A percentile compares a stretch with the other conserved stretches of the same genome.
These are phyloP conservation scores for Cenchrus fungigraminus DNA, from an alignment of 176 grass and related monocot species.

Conservation along the genomic window DNA sequence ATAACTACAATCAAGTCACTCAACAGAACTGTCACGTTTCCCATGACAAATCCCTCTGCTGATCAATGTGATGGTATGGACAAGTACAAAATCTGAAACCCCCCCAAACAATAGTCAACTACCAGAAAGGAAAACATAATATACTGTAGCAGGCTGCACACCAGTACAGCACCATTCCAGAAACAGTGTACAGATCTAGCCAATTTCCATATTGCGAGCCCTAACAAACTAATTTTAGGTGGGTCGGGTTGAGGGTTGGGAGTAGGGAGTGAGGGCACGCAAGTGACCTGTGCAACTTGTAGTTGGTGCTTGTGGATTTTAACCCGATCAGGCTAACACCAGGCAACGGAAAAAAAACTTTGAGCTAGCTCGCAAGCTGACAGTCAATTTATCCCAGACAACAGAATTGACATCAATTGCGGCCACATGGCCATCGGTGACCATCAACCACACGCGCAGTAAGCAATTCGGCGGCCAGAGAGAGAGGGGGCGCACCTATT, in stretches of 20 bases:
- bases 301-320: conserved; percentile 24
- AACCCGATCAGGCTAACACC: neutral
- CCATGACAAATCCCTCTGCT: neutral
- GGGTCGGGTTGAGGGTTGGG: neutral
- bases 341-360: neutral
- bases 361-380: neutral
- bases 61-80: neutral
- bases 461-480: neutral
- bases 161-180: neutral
- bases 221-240: neutral
- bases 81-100: neutral
- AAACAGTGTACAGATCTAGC: conserved; percentile 36
- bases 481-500: conserved; percentile 52
- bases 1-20: conserved; percentile 2
- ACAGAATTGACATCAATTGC: conserved; percentile 27
- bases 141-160: neutral
- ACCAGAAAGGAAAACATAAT: neutral
- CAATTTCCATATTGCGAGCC: conserved; percentile 3
- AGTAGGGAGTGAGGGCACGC: neutral
- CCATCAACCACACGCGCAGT: conserved; percentile 6
- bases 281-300: neutral
- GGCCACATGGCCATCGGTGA: neutral
- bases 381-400: neutral
- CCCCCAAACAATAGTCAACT: neutral
- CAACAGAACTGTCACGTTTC: conserved; percentile 7